phyloP scores from a whole-genome alignment of 805 yeast species.

The Teunomyces funiuensis region DNA sequence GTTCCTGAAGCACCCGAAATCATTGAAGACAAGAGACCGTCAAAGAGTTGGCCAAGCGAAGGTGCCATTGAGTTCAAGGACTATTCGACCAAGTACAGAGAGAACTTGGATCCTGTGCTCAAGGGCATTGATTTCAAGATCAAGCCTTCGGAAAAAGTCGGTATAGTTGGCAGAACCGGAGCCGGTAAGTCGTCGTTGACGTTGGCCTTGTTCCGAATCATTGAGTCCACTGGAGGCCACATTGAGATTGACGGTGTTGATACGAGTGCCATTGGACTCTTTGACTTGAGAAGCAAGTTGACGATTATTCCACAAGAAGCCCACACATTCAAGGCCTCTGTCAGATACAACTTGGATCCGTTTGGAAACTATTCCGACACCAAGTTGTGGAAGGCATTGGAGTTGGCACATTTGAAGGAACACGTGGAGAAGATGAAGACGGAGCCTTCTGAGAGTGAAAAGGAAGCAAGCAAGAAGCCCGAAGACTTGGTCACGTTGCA shows the following conservation, averaged over 20 bases:
- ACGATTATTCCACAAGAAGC: constrained; percentile 49
- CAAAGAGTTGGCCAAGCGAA: constrained; percentile 34
- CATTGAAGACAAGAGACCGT: constrained; percentile 64
- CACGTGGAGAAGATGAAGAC: constrained; percentile 42
- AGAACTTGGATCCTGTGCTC: constrained; percentile 44
- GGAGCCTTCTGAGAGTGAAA: constrained; percentile 25
- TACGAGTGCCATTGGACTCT: constrained; percentile 38
- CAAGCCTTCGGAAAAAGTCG: constrained; percentile 40
- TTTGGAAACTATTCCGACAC: constrained; percentile 35
- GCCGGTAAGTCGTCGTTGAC: constrained; percentile 48
- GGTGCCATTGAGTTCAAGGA: constrained; percentile 38
- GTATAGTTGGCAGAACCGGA: constrained; percentile 48
- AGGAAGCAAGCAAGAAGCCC: constrained; percentile 14
- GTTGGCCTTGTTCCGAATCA: constrained; percentile 43
- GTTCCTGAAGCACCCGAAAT: constrained; percentile 79
- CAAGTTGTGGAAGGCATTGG: constrained; percentile 42
- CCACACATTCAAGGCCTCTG: constrained; percentile 44
- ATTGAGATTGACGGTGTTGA: constrained; percentile 36
- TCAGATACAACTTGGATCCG: constrained; percentile 44
- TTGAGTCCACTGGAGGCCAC: constrained; percentile 37
- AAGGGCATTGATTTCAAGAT: constrained; percentile 36
- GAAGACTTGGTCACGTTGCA: constrained; percentile 30
- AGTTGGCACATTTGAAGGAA: constrained; percentile 42
- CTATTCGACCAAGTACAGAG: constrained; percentile 44
- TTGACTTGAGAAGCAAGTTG: constrained; percentile 41